Conservation (phyloP, 2,329 filamentous ascomycete genomes). For the Phaeosphaeria sp. region DNA sequence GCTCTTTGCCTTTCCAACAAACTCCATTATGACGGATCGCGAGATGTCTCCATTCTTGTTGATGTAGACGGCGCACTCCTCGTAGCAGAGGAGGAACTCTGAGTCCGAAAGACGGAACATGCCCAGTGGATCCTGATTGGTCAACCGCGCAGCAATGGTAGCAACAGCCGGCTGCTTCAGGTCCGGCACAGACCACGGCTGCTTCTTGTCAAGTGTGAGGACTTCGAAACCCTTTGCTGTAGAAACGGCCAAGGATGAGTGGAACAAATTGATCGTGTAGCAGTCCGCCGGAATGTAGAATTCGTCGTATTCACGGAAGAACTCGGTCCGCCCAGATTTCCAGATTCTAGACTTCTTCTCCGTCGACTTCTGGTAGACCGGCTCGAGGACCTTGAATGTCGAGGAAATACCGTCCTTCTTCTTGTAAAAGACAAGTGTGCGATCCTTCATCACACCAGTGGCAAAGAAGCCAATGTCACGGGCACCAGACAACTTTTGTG, state of each 20-base stretch:
- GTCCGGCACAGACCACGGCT: conserved; percentile 91
- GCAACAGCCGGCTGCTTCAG: conserved; percentile 78
- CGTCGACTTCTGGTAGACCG: conserved; percentile 89
- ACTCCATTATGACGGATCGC: conserved; percentile 95
- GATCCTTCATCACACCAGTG: conserved; percentile 95
- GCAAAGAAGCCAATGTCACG: conserved; percentile 97
- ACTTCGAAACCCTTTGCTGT: conserved; percentile 95
- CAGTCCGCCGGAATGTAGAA: conserved; percentile 98
- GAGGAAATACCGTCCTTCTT: conserved; percentile 91
- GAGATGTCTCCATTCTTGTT: conserved; percentile 98
- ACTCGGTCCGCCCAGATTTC: conserved; percentile 80
- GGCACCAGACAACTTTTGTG: conserved; percentile 83
- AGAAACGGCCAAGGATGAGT: conserved; percentile 88
- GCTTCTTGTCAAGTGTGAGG: conserved; percentile 95
- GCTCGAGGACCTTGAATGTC: conserved; percentile 95
- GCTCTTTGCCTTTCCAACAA: conserved; percentile 88
- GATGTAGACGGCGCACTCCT: conserved; percentile 96
- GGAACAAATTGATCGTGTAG: conserved; percentile 94
- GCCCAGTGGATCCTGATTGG: conserved; percentile 82
- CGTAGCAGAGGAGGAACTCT: conserved; percentile 89
- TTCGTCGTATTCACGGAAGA: conserved; percentile 97
- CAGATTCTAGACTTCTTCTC: conserved; percentile 79
- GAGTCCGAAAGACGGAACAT: conserved; percentile 90
- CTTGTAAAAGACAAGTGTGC: conserved; percentile 95
- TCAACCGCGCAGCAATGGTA: conserved; percentile 84